A percentile compares a stretch with the other conserved stretches of the same genome.
Conservation (phyloP, 305 asterid genomes). For the Ajuga reptans region DNA sequence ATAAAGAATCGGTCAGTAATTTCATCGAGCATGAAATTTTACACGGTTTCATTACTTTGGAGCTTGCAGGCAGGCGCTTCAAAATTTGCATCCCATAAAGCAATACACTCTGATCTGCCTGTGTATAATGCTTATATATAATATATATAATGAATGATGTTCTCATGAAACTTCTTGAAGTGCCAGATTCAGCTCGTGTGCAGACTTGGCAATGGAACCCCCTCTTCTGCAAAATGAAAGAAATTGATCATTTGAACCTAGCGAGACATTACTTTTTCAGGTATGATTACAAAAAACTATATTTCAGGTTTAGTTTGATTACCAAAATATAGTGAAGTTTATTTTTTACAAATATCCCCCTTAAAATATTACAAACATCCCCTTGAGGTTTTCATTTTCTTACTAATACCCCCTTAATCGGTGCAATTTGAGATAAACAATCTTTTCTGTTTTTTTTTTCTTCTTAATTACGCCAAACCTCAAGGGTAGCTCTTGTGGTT, state of each 20-base stretch:
- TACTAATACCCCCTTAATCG: neutral
- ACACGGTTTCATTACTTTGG: conserved; percentile 27
- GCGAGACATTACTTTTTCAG: neutral
- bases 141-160: conserved; percentile 20
- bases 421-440: neutral
- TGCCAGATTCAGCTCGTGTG: conserved; percentile 79
- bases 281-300: neutral
- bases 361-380: neutral
- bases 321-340: neutral
- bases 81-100: conserved; percentile 22
- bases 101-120: conserved; percentile 20
- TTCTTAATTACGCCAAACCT: too few species aligned
- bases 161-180: conserved; percentile 77
- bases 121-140: conserved; percentile 23
- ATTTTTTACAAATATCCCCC: neutral
- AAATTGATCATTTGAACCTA: conserved; percentile 12
- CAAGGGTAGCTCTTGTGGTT: too few species aligned
- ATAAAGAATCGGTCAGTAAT: conserved; percentile 40
- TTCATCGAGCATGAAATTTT: conserved; percentile 34
- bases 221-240: conserved; percentile 56
- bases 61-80: conserved; percentile 21
- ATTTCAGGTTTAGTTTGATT: too few species aligned
- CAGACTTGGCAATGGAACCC: conserved; percentile 84
- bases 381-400: neutral
- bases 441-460: too few species aligned